Evolutionary conservation across 2,329 filamentous ascomycete genomes (phyloP).

Genomic region (Exserohilum rostratum): DNA sequence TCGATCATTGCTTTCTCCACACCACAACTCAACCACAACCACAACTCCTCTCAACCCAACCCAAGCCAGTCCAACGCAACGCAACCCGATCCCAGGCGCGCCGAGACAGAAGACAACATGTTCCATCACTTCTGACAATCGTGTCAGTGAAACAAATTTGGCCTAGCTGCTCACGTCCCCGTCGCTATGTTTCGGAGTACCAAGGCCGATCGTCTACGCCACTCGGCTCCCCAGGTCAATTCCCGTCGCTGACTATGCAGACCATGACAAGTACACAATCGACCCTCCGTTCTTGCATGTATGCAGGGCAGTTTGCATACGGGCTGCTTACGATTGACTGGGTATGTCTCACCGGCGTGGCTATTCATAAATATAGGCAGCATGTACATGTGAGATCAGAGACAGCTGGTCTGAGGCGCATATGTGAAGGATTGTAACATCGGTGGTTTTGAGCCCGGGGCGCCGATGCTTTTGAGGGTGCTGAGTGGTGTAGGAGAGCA

Average conservation of each 20-base stretch:
- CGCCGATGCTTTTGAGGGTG: slow-evolving; percentile 11
- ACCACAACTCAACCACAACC: background rate
- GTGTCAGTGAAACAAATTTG: background rate
- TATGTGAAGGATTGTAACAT: slow-evolving; percentile 9
- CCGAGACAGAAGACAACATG: background rate
- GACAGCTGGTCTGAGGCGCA: slow-evolving; percentile 6
- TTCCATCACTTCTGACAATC: background rate
- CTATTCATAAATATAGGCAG: slow-evolving; percentile 11
- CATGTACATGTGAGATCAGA: background rate
- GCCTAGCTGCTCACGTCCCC: background rate
- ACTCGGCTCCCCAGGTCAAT: slow-evolving; percentile 15
- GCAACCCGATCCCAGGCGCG: background rate
- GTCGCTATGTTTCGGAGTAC: slow-evolving; percentile 1
- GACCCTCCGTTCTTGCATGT: background rate
- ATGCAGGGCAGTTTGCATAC: background rate
- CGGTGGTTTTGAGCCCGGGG: slow-evolving; percentile 8
- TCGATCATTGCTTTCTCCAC: background rate
- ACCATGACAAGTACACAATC: background rate
- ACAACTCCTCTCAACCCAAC: background rate
- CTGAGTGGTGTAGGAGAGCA: slow-evolving; percentile 11
- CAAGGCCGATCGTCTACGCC: background rate
- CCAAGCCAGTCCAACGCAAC: background rate
- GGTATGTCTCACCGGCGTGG: background rate
- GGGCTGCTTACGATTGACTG: background rate
- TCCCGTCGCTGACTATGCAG: slow-evolving; percentile 12